Conservation (phyloP, 495 filamentous ascomycete genomes). For the Diplogelasinospora grovesii region DNA sequence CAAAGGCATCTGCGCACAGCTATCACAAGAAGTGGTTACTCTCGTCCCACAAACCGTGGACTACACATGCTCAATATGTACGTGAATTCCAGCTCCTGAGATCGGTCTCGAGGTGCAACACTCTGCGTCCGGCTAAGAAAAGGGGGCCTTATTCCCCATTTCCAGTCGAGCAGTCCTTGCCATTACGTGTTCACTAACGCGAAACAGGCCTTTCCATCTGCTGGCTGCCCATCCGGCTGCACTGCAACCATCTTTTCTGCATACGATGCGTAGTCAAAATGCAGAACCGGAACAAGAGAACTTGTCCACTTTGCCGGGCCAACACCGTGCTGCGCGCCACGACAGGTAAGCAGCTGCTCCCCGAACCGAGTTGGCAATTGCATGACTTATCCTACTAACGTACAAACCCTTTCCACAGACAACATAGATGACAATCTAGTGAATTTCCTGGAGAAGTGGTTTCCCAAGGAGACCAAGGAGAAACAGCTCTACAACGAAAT, state of each 20-base stretch:
- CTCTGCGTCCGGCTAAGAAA: no score
- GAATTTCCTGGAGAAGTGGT: slow-evolving; percentile 40
- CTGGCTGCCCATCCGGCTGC: slow-evolving; percentile 59
- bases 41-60: slow-evolving; percentile 66
- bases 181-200: background rate
- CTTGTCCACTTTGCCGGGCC: slow-evolving; percentile 63
- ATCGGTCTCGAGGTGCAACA: background rate
- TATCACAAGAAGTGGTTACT: slow-evolving; percentile 56
- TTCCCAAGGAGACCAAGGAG: slow-evolving; percentile 61
- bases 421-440: slow-evolving; percentile 56
- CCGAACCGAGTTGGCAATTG: no score
- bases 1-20: slow-evolving; percentile 57
- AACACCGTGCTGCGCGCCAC: slow-evolving; percentile 55
- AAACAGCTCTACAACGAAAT: slow-evolving; percentile 54
- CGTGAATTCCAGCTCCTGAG: background rate
- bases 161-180: no score
- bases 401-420: no score
- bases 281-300: slow-evolving; percentile 50
- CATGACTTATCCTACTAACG: no score
- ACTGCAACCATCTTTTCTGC: slow-evolving; percentile 63
- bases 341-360: slow-evolving; percentile 44
- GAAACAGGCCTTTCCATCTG: slow-evolving; percentile 43
- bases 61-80: slow-evolving; percentile 68
- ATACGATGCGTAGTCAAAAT: slow-evolving; percentile 66
- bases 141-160: background rate